Conservation (phyloP, 179 eudicot genomes). For the Pouteria campechiana region DNA sequence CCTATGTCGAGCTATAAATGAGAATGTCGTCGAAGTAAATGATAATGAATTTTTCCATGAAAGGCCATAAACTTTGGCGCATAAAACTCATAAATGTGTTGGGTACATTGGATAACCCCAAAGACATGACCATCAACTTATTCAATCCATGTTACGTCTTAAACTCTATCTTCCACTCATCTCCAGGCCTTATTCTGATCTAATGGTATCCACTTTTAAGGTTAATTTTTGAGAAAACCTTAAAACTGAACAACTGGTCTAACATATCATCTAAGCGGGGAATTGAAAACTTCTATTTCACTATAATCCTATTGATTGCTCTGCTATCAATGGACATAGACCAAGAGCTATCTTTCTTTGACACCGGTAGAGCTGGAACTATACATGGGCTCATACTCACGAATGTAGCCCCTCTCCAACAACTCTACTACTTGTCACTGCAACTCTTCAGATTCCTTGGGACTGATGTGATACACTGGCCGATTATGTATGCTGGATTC, state of each 20-base stretch:
- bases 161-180: conserved; percentile 3
- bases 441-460: neutral
- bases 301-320: conserved; percentile 5
- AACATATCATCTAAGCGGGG: conserved; percentile 2
- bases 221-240: neutral
- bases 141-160: conserved; percentile 1
- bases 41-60: neutral
- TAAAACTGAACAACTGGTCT: neutral
- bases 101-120: conserved; percentile 1
- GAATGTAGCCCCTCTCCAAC: neutral
- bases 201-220: conserved; percentile 4
- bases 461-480: conserved; percentile 1
- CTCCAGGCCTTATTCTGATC: neutral
- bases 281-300: neutral
- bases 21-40: conserved; percentile 7
- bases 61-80: conserved; percentile 2
- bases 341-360: conserved; percentile 3
- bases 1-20: neutral
- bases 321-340: conserved; percentile 2
- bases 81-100: conserved; percentile 6
- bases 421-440: neutral
- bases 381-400: conserved; percentile 3
- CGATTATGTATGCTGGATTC: neutral
- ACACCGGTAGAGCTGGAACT: neutral
- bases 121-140: neutral